Percentiles rank a stretch among this genome's conserved stretches.
These are phyloP conservation scores for Nemania sp. DNA, from an alignment of 2,329 filamentous ascomycete genomes.

Conservation along the genomic window DNA sequence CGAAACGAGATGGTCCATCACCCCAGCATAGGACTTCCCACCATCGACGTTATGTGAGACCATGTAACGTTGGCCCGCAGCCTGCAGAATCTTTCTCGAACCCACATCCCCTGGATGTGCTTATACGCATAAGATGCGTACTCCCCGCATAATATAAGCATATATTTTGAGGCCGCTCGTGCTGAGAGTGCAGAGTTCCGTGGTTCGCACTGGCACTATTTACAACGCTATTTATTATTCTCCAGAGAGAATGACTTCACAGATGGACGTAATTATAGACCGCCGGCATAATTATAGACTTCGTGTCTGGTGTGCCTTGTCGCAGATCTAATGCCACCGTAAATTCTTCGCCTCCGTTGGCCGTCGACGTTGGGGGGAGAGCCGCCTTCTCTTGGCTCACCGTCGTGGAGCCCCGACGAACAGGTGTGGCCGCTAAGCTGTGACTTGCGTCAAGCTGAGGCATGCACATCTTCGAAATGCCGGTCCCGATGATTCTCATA, in stretches of 20 bases:
- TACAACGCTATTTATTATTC: neutral
- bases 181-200: neutral
- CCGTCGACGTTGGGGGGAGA: neutral
- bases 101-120: neutral
- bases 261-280: neutral
- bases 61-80: too few relatives aligned
- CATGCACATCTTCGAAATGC: neutral
- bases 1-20: too few relatives aligned
- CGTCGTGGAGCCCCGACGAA: neutral
- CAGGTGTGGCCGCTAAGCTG: neutral
- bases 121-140: neutral
- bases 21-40: too few relatives aligned
- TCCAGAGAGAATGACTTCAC: neutral
- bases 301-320: conserved; percentile 4
- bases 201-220: neutral
- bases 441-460: conserved; percentile 2
- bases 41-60: too few relatives aligned
- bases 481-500: neutral
- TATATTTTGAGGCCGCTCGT: neutral
- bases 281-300: neutral
- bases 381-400: neutral
- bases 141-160: neutral
- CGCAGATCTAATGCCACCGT: conserved; percentile 4
- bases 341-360: neutral
- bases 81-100: too few relatives aligned